Conservation (phyloP, 2,329 filamentous ascomycete species). For the Anthostomella pinea region DNA sequence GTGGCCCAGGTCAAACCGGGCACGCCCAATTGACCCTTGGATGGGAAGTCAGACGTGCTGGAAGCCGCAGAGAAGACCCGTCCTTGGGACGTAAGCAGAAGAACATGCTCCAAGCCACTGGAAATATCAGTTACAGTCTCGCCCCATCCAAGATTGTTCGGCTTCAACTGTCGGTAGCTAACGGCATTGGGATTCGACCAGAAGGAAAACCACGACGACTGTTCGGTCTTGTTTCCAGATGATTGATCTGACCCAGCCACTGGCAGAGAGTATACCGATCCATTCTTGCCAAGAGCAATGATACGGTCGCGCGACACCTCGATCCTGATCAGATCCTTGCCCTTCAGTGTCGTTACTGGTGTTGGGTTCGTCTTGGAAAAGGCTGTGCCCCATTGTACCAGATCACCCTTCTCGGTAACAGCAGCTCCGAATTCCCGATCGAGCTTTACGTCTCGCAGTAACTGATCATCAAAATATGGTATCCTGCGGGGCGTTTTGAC, state of each 20-base stretch:
- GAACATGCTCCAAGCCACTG: conserved; percentile 79
- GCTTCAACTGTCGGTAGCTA: conserved; percentile 71
- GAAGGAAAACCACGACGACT: conserved; percentile 70
- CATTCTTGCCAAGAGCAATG: conserved; percentile 70
- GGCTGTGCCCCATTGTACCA: conserved; percentile 86
- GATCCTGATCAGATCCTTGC: conserved; percentile 76
- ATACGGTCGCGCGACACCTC: conserved; percentile 80
- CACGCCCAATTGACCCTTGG: conserved; percentile 82
- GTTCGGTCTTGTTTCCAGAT: conserved; percentile 59
- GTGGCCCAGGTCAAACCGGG: conserved; percentile 78
- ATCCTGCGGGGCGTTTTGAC: conserved; percentile 81
- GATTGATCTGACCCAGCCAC: conserved; percentile 70
- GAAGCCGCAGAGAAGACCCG: conserved; percentile 87
- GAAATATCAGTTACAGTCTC: conserved; percentile 74
- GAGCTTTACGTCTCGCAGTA: conserved; percentile 84
- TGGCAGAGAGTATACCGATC: conserved; percentile 81
- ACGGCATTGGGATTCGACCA: conserved; percentile 55
- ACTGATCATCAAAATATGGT: conserved; percentile 75
- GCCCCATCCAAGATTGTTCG: conserved; percentile 59
- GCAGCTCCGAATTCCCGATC: conserved; percentile 80
- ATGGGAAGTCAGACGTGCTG: conserved; percentile 73
- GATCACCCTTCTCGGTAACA: conserved; percentile 80
- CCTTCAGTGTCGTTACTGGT: conserved; percentile 71
- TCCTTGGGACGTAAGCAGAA: conserved; percentile 80
- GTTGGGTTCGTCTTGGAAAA: conserved; percentile 63